Conservation (phyloP, 148 eudicot genomes). For the Rhododendron williamsianum region DNA sequence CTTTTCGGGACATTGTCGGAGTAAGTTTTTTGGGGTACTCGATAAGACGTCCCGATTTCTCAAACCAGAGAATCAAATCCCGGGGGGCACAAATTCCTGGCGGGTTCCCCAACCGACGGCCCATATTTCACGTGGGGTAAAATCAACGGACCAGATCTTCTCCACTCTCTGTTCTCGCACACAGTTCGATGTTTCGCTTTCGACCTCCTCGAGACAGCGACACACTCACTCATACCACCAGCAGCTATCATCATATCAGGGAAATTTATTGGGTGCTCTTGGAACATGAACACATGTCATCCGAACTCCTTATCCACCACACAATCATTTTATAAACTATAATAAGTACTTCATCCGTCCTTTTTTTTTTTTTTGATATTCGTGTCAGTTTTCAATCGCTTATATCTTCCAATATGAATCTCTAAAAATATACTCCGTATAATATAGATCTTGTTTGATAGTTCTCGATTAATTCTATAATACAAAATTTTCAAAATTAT, state of each 20-base stretch:
- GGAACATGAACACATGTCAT: background rate
- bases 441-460: no score
- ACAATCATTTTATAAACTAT: no score
- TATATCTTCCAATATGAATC: no score
- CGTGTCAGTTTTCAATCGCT: no score
- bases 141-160: conserved; percentile 3
- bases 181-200: conserved; percentile 9
- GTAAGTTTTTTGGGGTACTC: no score
- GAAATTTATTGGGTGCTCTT: background rate
- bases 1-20: no score
- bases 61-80: background rate
- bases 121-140: background rate
- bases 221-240: conserved; percentile 1
- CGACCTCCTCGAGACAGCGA: conserved; percentile 18
- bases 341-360: no score
- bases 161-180: background rate
- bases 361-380: no score
- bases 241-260: background rate
- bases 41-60: background rate
- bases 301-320: no score
- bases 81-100: background rate
- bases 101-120: background rate
- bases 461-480: no score
- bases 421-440: no score
- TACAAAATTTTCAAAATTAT: no score